Conservation (phyloP, 331 rosid genomes). For the Cucumis variabilis region DNA sequence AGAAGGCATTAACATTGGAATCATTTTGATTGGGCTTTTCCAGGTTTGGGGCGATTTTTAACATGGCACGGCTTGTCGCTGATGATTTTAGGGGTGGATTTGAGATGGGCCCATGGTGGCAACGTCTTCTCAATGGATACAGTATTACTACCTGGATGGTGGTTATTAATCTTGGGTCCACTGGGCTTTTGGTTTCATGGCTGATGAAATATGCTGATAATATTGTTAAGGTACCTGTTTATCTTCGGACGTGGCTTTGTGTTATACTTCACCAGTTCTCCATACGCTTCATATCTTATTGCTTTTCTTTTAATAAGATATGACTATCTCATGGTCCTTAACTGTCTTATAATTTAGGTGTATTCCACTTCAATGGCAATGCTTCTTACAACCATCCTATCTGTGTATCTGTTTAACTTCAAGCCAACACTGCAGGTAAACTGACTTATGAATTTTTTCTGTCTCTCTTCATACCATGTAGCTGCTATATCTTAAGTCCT, state of each 20-base stretch:
- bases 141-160: constrained; percentile 89
- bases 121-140: constrained; percentile 86
- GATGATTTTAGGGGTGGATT: constrained; percentile 95
- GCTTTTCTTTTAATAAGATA: background rate
- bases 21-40: constrained; percentile 30
- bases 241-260: background rate
- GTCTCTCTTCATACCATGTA: background rate
- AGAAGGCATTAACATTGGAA: background rate
- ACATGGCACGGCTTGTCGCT: constrained; percentile 74
- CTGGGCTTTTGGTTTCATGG: constrained; percentile 98
- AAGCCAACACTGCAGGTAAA: constrained; percentile 91
- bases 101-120: constrained; percentile 99
- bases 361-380: constrained; percentile 87
- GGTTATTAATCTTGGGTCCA: constrained; percentile 92
- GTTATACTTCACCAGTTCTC: background rate
- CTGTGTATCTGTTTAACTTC: constrained; percentile 82
- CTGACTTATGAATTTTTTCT: background rate
- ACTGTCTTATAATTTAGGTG: constrained; percentile 50
- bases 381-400: constrained; percentile 86
- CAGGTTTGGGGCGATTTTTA: constrained; percentile 94
- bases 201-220: constrained; percentile 99
- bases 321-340: background rate
- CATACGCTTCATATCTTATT: background rate
- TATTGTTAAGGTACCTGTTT: constrained; percentile 81
- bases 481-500: background rate